Evolutionary conservation across 1,284 basidiomycete genomes (phyloP), one percentile per base, ranked within the genome.

Genomic region (Takashimella koratensis): DNA sequence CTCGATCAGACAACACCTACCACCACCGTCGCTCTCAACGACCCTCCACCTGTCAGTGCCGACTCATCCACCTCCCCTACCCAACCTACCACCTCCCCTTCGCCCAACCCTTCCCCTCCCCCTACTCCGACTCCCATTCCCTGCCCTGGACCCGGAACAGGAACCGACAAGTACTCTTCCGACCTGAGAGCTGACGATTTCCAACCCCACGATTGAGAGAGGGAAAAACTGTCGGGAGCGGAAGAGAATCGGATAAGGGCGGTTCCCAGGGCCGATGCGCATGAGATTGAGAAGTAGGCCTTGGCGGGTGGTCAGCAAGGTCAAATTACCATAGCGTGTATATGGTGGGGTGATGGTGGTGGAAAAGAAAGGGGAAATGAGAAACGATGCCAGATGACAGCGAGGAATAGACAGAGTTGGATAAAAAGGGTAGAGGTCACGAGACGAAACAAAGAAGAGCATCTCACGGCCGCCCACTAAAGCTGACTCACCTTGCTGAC

Each of bases 171-270:
- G 53, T 75, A 78, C 58, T 76, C 75, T 45, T 76, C 71, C 0
- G 68, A 70, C 16, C 73, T 58, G 4, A 79, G 61, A 1, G 68
- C 67, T 11, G 69, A 73, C 1, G 69, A 73, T 54, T 79, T 79
- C 78, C 78, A 80, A n/a, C 79, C 79, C 79, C 79, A 80, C 11
- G 69, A 74, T 65, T 80, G 79, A 12, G 70, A 75, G 36, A 92
- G 80, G 21, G 84, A 81, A 68, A 97, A 96, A 45, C 83, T 81
- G 70, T 96, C 92, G 2, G 92, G 93, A 1, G 86, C 84, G 56
- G 88, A 91, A 19, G 69, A 67, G 60, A 96, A 96, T 45, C 85
- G 81, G 44, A 90, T 92, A 64, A 92, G 79, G 21, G 86, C 86
- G 3, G 86, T 84, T 5, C 93, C 91, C 5, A 88, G 85, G 11